A percentile compares a stretch with the other conserved stretches of the same genome.
These are phyloP conservation scores for Acacia acuminata DNA, from an alignment of 306 rosid species.

Conservation along the genomic window DNA sequence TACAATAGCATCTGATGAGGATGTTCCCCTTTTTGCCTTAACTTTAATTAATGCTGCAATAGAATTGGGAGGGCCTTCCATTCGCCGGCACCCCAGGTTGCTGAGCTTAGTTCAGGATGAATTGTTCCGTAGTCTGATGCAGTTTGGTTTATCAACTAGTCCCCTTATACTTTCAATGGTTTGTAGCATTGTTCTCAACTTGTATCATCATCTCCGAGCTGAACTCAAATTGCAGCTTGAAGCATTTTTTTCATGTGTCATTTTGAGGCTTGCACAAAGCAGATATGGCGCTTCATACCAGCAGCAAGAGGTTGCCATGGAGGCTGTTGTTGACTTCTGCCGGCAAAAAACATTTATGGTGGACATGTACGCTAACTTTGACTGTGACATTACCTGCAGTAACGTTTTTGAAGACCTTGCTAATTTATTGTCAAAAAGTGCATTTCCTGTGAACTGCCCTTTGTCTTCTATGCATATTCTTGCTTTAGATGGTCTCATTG, in stretches of 20 bases:
- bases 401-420: slow-evolving; percentile 94
- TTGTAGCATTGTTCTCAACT: slow-evolving; percentile 77
- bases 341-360: slow-evolving; percentile 88
- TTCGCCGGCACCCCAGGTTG: slow-evolving; percentile 77
- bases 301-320: slow-evolving; percentile 97
- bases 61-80: slow-evolving; percentile 93
- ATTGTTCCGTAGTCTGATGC: slow-evolving; percentile 81
- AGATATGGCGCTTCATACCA: slow-evolving; percentile 86
- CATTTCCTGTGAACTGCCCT: slow-evolving; percentile 90
- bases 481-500: slow-evolving; percentile 94
- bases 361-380: slow-evolving; percentile 94
- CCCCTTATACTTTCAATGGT: slow-evolving; percentile 88
- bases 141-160: slow-evolving; percentile 82
- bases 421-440: slow-evolving; percentile 83
- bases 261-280: slow-evolving; percentile 88
- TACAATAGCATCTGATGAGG: slow-evolving; percentile 90
- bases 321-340: slow-evolving; percentile 92
- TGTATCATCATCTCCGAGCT: slow-evolving; percentile 72
- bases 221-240: slow-evolving; percentile 88
- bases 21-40: slow-evolving; percentile 91
- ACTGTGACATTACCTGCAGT: slow-evolving; percentile 93
- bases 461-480: slow-evolving; percentile 88
- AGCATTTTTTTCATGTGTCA: slow-evolving; percentile 88
- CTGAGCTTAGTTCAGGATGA: slow-evolving; percentile 84
- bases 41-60: slow-evolving; percentile 83